Percentiles rank a stretch among this genome's conserved stretches.
Evolutionary conservation across 208 protist species (phyloP).

Genomic region (Trypanosoma melophagium): DNA sequence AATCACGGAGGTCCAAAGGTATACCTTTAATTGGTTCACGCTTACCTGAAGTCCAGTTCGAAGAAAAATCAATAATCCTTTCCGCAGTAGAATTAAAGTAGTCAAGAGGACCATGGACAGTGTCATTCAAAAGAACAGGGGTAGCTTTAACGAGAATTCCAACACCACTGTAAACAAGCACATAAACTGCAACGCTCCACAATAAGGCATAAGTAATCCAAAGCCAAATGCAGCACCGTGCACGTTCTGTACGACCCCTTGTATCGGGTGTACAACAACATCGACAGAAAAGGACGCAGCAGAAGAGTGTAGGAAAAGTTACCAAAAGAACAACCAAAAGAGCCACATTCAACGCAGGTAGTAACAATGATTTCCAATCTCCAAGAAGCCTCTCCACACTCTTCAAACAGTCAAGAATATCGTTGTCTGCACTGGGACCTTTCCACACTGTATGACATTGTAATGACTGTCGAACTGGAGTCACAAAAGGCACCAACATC

Average conservation of each 20-base stretch:
- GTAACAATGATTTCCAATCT: constrained; percentile 67
- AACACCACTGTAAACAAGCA: constrained; percentile 65
- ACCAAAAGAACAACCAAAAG: constrained; percentile 59
- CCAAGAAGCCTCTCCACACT: constrained; percentile 44
- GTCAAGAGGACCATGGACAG: constrained; percentile 7
- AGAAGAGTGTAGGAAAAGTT: constrained; percentile 55
- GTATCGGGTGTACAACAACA: not conserved
- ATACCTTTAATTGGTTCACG: constrained; percentile 1
- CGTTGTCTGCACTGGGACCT: constrained; percentile 49
- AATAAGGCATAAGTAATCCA: constrained; percentile 57
- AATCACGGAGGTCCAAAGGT: constrained; percentile 8
- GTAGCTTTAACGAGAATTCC: not conserved
- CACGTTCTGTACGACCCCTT: not conserved
- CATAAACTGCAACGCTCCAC: constrained; percentile 45
- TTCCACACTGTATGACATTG: constrained; percentile 72
- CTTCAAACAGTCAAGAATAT: constrained; percentile 56
- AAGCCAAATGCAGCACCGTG: constrained; percentile 70
- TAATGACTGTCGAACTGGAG: constrained; percentile 8
- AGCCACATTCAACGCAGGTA: constrained; percentile 44
- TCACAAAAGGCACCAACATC: constrained; percentile 8
- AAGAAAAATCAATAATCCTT: constrained; percentile 16
- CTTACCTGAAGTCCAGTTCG: constrained; percentile 9
- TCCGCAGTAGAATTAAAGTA: constrained; percentile 22
- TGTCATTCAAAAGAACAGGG: not conserved
- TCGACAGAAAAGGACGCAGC: constrained; percentile 18